Percentiles rank a stretch among this genome's conserved stretches.
Conservation (phyloP, 495 filamentous ascomycete species). For the Penicillium simplicissimum region DNA sequence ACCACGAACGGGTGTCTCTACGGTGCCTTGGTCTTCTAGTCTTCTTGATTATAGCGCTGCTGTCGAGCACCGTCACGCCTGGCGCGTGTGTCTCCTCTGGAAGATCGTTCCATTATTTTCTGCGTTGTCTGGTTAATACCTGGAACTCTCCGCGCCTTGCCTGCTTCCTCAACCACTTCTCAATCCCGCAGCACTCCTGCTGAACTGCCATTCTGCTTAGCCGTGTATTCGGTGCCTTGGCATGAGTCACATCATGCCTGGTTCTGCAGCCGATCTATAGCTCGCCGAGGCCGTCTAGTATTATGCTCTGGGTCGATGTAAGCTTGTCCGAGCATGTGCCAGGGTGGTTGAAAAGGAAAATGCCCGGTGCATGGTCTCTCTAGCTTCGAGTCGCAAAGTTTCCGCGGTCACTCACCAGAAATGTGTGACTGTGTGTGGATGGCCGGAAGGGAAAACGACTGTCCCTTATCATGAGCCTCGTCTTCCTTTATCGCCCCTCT, state of each 20-base stretch:
- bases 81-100: constrained; percentile 9
- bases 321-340: not conserved
- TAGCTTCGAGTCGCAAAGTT: constrained; percentile 17
- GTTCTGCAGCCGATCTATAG: constrained; percentile 1
- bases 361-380: constrained; percentile 6
- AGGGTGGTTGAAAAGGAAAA: not conserved
- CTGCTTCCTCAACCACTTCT: constrained; percentile 5
- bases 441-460: not conserved
- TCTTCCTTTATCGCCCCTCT: constrained; percentile 5
- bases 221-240: constrained; percentile 1
- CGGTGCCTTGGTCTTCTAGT: constrained; percentile 10
- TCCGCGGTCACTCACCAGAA: constrained; percentile 3
- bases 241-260: constrained; percentile 8
- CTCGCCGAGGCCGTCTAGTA: not conserved
- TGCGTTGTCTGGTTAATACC: constrained; percentile 10
- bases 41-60: not conserved
- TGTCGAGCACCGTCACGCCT: constrained; percentile 15
- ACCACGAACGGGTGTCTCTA: not conserved
- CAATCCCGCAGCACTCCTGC: constrained; percentile 6
- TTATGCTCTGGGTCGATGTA: not conserved
- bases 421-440: not conserved
- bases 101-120: constrained; percentile 8
- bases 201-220: constrained; percentile 9
- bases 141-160: constrained; percentile 18
- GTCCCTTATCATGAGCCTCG: not conserved